Percentiles rank a stretch among this genome's conserved stretches.
phyloP scores from a whole-genome alignment of 2,329 filamentous ascomycete genomes.

The Calonectria hongkongensis region DNA sequence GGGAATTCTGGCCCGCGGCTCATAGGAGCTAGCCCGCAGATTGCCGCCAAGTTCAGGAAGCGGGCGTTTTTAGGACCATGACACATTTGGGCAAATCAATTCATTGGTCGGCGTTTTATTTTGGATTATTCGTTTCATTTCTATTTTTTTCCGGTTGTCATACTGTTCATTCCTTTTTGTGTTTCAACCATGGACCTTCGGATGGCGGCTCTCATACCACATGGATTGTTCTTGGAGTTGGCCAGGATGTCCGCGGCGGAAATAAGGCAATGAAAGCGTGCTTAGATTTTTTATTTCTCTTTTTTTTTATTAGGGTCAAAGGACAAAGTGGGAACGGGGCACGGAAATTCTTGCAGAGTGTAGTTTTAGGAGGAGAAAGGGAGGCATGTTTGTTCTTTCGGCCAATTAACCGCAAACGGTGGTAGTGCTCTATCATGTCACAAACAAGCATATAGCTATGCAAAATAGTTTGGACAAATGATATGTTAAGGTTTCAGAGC shows the following conservation, averaged over 20 bases:
- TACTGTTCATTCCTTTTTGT: slow-evolving; percentile 22
- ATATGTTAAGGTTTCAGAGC: slow-evolving; percentile 29
- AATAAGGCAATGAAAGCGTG: slow-evolving; percentile 31
- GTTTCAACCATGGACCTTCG: slow-evolving; percentile 16
- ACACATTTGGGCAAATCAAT: slow-evolving; percentile 45
- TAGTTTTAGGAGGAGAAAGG: slow-evolving; percentile 37
- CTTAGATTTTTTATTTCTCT: slow-evolving; percentile 22
- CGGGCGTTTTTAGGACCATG: slow-evolving; percentile 52
- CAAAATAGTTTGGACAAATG: slow-evolving; percentile 37
- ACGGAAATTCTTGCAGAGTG: slow-evolving; percentile 20
- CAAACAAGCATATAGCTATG: slow-evolving; percentile 25
- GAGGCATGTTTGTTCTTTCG: slow-evolving; percentile 15
- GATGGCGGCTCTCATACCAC: slow-evolving; percentile 22
- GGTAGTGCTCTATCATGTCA: slow-evolving; percentile 26
- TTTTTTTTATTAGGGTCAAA: not conserved
- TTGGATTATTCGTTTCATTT: slow-evolving; percentile 34
- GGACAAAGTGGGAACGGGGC: slow-evolving; percentile 17
- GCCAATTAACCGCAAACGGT: slow-evolving; percentile 16
- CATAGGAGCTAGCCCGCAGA: slow-evolving; percentile 53
- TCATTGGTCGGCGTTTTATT: slow-evolving; percentile 54
- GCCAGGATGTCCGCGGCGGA: slow-evolving; percentile 14
- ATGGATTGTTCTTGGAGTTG: slow-evolving; percentile 33
- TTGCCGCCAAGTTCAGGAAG: slow-evolving; percentile 51
- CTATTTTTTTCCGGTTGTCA: slow-evolving; percentile 28
- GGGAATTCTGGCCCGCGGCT: slow-evolving; percentile 50